Conservation (phyloP, 805 yeast genomes). For the Ascoidea rubescens region DNA sequence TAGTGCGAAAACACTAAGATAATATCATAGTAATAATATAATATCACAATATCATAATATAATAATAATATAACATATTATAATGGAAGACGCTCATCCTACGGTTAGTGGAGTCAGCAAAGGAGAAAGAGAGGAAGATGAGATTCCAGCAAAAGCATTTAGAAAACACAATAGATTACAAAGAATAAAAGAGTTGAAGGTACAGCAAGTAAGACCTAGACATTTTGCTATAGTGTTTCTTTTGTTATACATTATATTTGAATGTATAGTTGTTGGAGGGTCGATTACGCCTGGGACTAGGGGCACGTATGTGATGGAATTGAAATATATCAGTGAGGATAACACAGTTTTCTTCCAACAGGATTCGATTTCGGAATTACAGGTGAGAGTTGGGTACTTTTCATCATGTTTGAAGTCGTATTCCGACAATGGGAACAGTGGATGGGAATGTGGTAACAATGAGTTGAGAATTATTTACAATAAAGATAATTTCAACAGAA, state of each 20-base stretch:
- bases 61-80: too few species aligned
- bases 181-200: not conserved
- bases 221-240: constrained; percentile 9
- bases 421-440: constrained; percentile 1
- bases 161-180: not conserved
- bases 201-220: constrained; percentile 7
- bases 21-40: too few species aligned
- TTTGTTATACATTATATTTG: constrained; percentile 8
- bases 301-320: constrained; percentile 7
- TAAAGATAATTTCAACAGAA: constrained; percentile 6
- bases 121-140: too few species aligned
- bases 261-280: constrained; percentile 11
- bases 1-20: too few species aligned
- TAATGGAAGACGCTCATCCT: too few species aligned
- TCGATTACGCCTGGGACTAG: constrained; percentile 8
- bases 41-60: too few species aligned
- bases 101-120: too few species aligned
- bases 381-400: constrained; percentile 10
- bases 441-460: constrained; percentile 7
- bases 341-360: constrained; percentile 7
- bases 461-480: constrained; percentile 3
- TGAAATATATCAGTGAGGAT: constrained; percentile 7
- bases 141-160: too few species aligned
- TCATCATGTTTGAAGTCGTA: constrained; percentile 7
- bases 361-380: constrained; percentile 3